Conservation (phyloP, 1,284 basidiomycete species). For the Stygiomarasmius scandens region DNA sequence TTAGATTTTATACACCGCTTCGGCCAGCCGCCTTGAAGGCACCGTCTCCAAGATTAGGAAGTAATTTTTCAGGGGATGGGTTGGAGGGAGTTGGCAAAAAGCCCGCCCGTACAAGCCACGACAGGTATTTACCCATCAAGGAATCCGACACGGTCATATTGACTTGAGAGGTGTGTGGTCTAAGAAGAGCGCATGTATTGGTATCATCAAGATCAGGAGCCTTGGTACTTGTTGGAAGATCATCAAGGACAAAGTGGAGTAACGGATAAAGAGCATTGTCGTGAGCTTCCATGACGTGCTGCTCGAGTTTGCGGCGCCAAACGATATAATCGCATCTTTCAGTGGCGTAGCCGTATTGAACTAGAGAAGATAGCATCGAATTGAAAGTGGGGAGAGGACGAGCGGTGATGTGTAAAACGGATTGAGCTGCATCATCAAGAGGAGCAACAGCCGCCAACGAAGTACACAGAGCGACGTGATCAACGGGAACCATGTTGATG, state of each 20-base stretch:
- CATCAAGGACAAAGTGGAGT: constrained; percentile 96
- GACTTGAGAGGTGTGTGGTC: constrained; percentile 35
- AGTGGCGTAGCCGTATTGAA: constrained; percentile 82
- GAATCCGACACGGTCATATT: constrained; percentile 77
- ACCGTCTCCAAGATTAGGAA: constrained; percentile 46
- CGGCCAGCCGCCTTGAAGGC: constrained; percentile 48
- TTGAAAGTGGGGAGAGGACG: constrained; percentile 91
- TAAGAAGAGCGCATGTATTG: constrained; percentile 76
- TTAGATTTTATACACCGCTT: constrained; percentile 37
- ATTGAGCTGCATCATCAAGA: constrained; percentile 38
- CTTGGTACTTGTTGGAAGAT: constrained; percentile 96
- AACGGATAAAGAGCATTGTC: constrained; percentile 98
- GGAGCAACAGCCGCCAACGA: constrained; percentile 70
- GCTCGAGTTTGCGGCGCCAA: constrained; percentile 92
- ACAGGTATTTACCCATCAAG: constrained; percentile 88
- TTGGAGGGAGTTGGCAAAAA: constrained; percentile 77
- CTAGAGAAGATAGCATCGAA: constrained; percentile 77
- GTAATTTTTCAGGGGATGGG: constrained; percentile 37
- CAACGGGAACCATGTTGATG: constrained; percentile 97
- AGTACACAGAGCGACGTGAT: constrained; percentile 90
- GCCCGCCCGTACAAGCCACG: constrained; percentile 88
- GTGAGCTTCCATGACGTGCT: constrained; percentile 81
- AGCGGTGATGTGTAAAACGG: constrained; percentile 88
- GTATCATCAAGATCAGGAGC: constrained; percentile 89
- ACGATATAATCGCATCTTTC: constrained; percentile 85